Conservation (phyloP, 371 early-diverging fungal genomes). For the Mucor sp. region DNA sequence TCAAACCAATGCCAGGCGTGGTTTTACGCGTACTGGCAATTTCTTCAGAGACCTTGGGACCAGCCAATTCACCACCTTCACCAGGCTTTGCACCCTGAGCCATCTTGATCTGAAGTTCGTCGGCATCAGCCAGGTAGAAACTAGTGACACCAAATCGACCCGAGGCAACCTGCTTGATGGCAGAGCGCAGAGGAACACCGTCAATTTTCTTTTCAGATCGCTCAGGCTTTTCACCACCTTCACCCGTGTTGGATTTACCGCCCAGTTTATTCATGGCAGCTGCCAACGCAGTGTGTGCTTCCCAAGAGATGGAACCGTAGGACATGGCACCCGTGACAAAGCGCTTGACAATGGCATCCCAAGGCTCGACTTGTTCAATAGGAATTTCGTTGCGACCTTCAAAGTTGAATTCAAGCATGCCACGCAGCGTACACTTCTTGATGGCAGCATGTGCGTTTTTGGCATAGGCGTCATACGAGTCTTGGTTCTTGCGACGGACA, state of each 20-base stretch:
- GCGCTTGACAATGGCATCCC: conserved; percentile 93
- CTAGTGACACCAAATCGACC: conserved; percentile 97
- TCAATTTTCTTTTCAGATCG: conserved; percentile 71
- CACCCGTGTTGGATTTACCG: conserved; percentile 97
- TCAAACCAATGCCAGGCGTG: conserved; percentile 94
- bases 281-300: conserved; percentile 91
- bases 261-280: conserved; percentile 96
- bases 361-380: conserved; percentile 94
- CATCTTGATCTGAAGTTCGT: conserved; percentile 98
- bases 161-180: conserved; percentile 98
- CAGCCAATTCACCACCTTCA: conserved; percentile 84
- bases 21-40: conserved; percentile 95
- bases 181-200: conserved; percentile 84
- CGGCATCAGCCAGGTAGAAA: conserved; percentile 89
- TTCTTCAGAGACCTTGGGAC: conserved; percentile 86
- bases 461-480: conserved; percentile 84
- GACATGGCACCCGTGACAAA: conserved; percentile 99
- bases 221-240: conserved; percentile 95
- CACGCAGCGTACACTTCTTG: conserved; percentile 91
- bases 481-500: conserved; percentile 86
- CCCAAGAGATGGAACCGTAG: conserved; percentile 96
- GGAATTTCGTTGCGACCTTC: conserved; percentile 74
- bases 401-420: conserved; percentile 88
- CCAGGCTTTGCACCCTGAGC: conserved; percentile 99
- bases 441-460: conserved; percentile 77